Base-by-base conservation (phyloP, 2,329 filamentous ascomycete genomes). In the Colletotrichum simmondsii region DNA sequence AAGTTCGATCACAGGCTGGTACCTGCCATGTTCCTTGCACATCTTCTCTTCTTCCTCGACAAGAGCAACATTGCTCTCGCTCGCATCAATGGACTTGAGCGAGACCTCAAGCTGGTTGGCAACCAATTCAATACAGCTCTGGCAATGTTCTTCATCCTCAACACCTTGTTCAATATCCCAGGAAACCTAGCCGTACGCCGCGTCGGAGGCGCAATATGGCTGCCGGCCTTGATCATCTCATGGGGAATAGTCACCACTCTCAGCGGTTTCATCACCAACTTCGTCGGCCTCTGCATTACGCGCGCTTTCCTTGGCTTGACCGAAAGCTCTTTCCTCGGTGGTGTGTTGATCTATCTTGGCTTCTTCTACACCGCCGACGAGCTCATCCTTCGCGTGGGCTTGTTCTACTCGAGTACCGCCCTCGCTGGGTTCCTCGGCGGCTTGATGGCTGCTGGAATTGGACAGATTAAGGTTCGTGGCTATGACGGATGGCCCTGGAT, bases 311-410 rank as follows among this genome's bases (percentile, higher is more conserved):
- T 79, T 37, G 77, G 77, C 8, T 53, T 78, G 19, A 67, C 75
- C 0, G 77, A 79, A 63, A 75, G 76, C 52, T 75, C 74, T 14
- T 77, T 79, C 42, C 71, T 79, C 1, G 76, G 77, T 0, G 74
- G 77, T 4, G 77, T 76, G 2, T 64, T 78, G 42, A 64, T 79
- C 3, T 78, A 78, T 35, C 74, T 79, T n/a, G 76, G 72, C 16
- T 77, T 78, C 60, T 79, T 78, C 60, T 79, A 79, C 35, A 76
- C 73, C 2, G 58, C 66, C 5, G 70, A 76, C n/a, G 74, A 79
- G 46, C 72, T 79, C 32, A 74, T 76, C 11, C 53, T 75, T n/a
- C 74, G 77, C 1, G 74, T 77, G 6, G 76, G 76, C 4, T 68
- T 78, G 1, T 78, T 79, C 57, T 79, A 78, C 61, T 75, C 74